Evolutionary conservation across 306 rosid species (phyloP).

Genomic region (Arachis stenosperma): DNA sequence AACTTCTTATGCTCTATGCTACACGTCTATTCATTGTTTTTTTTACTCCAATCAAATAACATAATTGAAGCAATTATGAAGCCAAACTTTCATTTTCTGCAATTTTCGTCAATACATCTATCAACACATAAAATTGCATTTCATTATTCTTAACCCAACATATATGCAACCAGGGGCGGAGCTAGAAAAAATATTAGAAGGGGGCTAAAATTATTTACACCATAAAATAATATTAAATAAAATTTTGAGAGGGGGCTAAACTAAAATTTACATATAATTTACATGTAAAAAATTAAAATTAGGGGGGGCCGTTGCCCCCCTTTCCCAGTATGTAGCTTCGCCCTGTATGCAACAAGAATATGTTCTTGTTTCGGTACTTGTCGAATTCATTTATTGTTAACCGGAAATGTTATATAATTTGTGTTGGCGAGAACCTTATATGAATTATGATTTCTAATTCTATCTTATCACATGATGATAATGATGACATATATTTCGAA

Average conservation of each 20-base stretch:
- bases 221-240: too few relatives aligned
- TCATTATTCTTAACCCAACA: background rate
- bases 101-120: background rate
- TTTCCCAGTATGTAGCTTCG: too few relatives aligned
- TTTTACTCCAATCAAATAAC: background rate
- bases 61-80: background rate
- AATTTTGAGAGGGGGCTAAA: too few relatives aligned
- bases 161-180: too few relatives aligned
- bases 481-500: constrained; percentile 2
- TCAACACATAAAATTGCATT: background rate
- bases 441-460: background rate
- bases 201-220: too few relatives aligned
- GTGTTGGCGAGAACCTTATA: background rate
- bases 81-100: constrained; percentile 16
- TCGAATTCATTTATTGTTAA: background rate
- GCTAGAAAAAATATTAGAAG: too few relatives aligned
- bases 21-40: background rate
- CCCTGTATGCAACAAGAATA: background rate
- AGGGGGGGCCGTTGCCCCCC: too few relatives aligned
- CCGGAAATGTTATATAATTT: background rate
- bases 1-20: background rate
- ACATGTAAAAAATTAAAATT: too few relatives aligned
- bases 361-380: background rate
- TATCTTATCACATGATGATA: background rate
- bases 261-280: too few relatives aligned